Conservation (phyloP, 768 basidiomycete genomes). For the Lactarius psammicola region DNA sequence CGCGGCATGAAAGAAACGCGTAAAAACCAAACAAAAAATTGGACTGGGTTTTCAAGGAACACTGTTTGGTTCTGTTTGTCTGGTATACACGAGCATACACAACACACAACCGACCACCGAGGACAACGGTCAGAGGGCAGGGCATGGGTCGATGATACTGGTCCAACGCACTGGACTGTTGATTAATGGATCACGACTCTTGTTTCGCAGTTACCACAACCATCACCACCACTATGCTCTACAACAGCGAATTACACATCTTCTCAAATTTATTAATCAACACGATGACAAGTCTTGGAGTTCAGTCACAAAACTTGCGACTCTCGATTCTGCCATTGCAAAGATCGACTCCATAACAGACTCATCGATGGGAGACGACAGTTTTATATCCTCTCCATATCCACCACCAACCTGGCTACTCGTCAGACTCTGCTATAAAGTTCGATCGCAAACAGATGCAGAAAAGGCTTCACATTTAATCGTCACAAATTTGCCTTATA, state of each 20-base stretch:
- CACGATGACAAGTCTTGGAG: neutral
- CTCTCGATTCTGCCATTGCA: constrained; percentile 13
- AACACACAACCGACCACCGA: neutral
- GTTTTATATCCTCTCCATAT: neutral
- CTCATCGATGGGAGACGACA: neutral
- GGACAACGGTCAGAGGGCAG: too few relatives aligned
- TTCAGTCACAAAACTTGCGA: neutral
- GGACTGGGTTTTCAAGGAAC: neutral
- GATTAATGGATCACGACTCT: neutral
- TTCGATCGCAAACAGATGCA: constrained; percentile 48
- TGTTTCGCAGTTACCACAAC: neutral
- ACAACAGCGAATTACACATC: neutral
- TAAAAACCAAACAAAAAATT: neutral
- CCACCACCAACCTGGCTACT: constrained; percentile 53
- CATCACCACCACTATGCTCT: neutral
- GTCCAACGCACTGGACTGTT: neutral
- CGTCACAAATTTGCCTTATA: constrained; percentile 38
- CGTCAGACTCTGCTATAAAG: constrained; percentile 49
- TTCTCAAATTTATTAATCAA: neutral
- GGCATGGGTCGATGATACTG: neutral
- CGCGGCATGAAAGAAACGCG: constrained; percentile 53
- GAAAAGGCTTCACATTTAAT: constrained; percentile 44
- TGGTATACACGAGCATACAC: neutral
- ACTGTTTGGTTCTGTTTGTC: constrained; percentile 5
- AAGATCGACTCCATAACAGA: constrained; percentile 3